Evolutionary conservation across 345 rosid species (phyloP), one percentile per base, ranked within the genome.

Genomic region (Pugionium cornutum): DNA sequence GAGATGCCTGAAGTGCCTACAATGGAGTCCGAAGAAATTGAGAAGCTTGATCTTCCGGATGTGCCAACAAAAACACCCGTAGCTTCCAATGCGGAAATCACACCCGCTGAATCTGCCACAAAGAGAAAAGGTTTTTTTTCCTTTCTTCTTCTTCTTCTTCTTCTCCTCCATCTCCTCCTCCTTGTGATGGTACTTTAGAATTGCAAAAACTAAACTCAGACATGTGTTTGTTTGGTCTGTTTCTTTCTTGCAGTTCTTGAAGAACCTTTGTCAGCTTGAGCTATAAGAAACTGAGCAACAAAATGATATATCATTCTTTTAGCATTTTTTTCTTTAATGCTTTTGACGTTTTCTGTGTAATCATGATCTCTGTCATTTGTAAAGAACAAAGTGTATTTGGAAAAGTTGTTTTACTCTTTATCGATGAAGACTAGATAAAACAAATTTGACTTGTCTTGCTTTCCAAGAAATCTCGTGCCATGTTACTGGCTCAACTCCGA

Each of bases 231-330:
- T 29, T 26, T 62, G 47, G 10, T 56, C 33, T 62, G 65, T 62
- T 36, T 26, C 47, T 25, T 37, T 25, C 53, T 18, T 56, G 70
- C 92, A 91, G 98, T 83, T 75, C 52, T 84, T 70, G 92, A 85
- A 81, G 98, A 91, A 74, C 95, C 96, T 11, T 65, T 89, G 75
- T 77, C 90, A 3, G 98, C 95, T 47, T 91, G 73, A 87, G 71
- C 62, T 59, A 32, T 64, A 66, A 44, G 62, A 60, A 45, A 29
- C 57, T 32, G 45, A 59, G 59, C 56, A 44, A 2, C 67, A 37
- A 25, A 10, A 51, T 26, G 31, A 53, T 35, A 57, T 62, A 47
- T 55, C 5, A 6, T 48, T 55, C 62, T 57, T 50, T 28, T 47
- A 7, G 32, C 67, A 30, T 40, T 7, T 58, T 29, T 32, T 36